Evolutionary conservation across 2,329 filamentous ascomycete species (phyloP), one percentile per base, ranked within the genome.

Genomic region (Botrytis galanthina): DNA sequence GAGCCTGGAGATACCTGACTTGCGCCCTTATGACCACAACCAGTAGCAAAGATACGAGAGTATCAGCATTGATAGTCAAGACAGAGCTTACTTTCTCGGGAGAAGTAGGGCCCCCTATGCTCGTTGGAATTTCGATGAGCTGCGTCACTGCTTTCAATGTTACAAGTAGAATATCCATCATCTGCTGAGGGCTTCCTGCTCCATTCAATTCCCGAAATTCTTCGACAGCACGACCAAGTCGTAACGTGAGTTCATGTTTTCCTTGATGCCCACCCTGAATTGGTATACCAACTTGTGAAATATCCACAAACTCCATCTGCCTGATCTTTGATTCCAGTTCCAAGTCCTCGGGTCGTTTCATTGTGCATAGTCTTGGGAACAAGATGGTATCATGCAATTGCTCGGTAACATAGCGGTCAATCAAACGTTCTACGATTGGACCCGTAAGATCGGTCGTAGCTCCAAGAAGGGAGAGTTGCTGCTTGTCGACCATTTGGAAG

Each of bases 401-500:
- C 81, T 98, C 96, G 0, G 93, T 90, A 60, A 99, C 90, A 82
- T 99, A 98, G 66, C 94, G 91, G 82, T 99, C 96, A 76, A 99
- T 98, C 79, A 99, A 87, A 75, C 93, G 91, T 83, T 99, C 97
- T 1, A 99, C 95, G 14, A 97, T 84, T 1, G 95, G 93, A 0
- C 96, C 95, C 0, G 96, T 98, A 70, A 99, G 84, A 80, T 98
- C 94, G 3, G 97, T 99, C 1, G 94, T 97, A 7, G 95, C 93
- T 29, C 95, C 96, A 7, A 99, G 86, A 51, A 97, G 87, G 4
- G 95, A 98, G 42, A 99, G 85, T 79, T 98, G 96, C 79, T 97
- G 93, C 81, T 97, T 97, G 81, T 99, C 96, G 9, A 99, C 95
- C 74, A 91, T 91, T 79, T 98, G 95, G 77, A 99, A 99, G 1